These are phyloP conservation scores for Leersia perrieri DNA, from an alignment of 176 grass and related monocot species.

Conservation along the genomic window DNA sequence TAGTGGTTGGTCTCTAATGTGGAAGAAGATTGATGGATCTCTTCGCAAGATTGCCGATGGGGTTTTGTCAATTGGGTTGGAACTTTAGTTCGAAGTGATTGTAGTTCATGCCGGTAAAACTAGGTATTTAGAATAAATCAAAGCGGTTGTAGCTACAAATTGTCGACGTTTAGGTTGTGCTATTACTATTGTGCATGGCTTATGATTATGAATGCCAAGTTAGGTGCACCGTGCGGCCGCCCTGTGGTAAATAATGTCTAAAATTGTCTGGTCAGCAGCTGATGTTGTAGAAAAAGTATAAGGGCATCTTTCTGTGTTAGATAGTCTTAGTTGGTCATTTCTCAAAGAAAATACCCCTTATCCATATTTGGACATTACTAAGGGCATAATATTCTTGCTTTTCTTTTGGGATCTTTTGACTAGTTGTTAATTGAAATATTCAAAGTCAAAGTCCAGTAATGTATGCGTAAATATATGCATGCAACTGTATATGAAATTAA, in stretches of 20 bases:
- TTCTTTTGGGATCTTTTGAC: not conserved
- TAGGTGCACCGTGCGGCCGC: not conserved
- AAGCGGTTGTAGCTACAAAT: not conserved
- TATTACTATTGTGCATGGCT: not conserved
- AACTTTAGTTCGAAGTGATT: not conserved
- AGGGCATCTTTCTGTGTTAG: not conserved
- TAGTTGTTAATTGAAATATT: not conserved
- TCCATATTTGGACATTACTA: not conserved
- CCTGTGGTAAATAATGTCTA: too few relatives aligned
- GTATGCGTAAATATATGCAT: not conserved
- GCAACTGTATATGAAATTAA: not conserved
- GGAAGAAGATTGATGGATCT: not conserved
- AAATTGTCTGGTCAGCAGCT: not conserved
- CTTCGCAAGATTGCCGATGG: not conserved
- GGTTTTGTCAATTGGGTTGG: not conserved
- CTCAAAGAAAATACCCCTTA: not conserved
- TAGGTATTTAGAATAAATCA: not conserved
- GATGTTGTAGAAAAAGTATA: not conserved
- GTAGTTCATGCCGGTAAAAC: not conserved
- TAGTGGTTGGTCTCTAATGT: not conserved
- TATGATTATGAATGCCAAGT: not conserved
- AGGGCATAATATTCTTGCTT: not conserved
- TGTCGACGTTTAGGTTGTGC: not conserved
- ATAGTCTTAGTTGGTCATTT: not conserved
- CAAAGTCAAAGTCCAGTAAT: not conserved